Evolutionary conservation across 129 eudicot species (phyloP), one percentile per base, ranked within the genome.

Genomic region (Sambucus nigra): DNA sequence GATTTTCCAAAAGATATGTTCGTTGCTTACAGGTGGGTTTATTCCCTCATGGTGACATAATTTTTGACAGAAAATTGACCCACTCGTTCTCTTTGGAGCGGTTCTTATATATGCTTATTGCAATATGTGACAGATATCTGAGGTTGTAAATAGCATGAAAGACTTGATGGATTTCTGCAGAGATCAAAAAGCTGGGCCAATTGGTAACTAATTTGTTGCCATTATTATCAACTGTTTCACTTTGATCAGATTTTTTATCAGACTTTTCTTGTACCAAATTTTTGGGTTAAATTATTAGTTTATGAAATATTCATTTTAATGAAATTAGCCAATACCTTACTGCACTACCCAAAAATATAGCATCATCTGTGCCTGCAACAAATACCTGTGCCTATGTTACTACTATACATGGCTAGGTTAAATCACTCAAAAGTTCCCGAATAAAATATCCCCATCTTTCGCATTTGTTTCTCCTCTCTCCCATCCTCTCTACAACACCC

Each of bases 111-210:
- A 21, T 64, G n/a, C n/a, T 14, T 19, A 47, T 66, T 13, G 8
- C 57, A 47, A 56, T 53, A 50, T 71, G 46, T 71, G 32, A 24
- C 84, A 86, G 99, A 86, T 92, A 69, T 84, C 99, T 65, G 96
- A 92, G 64, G 94, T 86, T 33, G 94, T 86, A 68, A 82, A 69
- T 73, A 86, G 87, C 74, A 92, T 86, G 99, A 92, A 86, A 63
- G 95, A 83, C 64, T 57, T 92, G 73, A 86, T 86, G 86, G 99
- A 86, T 60, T 86, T 79, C 69, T 81, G 94, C 76, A 68, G 76
- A 23, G 84, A 85, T 24, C 66, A 72, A 49, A 85, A 92, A 77
- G 65, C 67, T 35, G 99, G 99, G 47, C 95, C 99, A 9, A 79
- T 80, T 25, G 99, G 96, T 92, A 86, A 68, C 25, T 13, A 40